Evolutionary conservation across 2,329 filamentous ascomycete genomes (phyloP).

Genomic region (Myriosclerotinia scirpicola): DNA sequence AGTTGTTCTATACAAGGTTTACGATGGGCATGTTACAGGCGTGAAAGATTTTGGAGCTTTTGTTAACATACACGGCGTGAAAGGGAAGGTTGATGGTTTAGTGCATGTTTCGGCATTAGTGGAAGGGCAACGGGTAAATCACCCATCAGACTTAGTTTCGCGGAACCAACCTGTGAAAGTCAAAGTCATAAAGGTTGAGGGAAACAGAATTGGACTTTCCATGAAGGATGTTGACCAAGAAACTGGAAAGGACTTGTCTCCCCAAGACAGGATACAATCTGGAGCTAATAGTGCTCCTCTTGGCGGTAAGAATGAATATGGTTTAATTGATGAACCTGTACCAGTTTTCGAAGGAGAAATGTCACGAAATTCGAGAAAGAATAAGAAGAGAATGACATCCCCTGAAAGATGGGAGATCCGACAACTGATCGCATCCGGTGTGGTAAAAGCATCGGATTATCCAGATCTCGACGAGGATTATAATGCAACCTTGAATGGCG

Average conservation of each 20-base stretch:
- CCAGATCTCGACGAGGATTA: conserved; percentile 95
- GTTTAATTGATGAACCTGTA: conserved; percentile 50
- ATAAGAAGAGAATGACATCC: conserved; percentile 91
- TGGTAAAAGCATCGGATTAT: conserved; percentile 88
- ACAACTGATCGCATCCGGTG: conserved; percentile 92
- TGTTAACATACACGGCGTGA: conserved; percentile 84
- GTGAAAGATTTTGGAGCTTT: conserved; percentile 96
- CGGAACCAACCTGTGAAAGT: conserved; percentile 84
- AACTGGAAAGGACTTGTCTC: conserved; percentile 79
- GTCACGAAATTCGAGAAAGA: conserved; percentile 53
- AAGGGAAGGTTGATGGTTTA: conserved; percentile 85
- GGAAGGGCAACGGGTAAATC: conserved; percentile 81
- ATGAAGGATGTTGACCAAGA: conserved; percentile 98
- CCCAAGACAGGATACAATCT: conserved; percentile 75
- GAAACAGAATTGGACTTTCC: conserved; percentile 77
- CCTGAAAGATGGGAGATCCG: conserved; percentile 97
- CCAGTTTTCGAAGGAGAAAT: conserved; percentile 64
- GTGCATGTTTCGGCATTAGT: conserved; percentile 91
- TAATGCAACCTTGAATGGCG: conserved; percentile 80
- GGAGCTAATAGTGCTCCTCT: conserved; percentile 87
- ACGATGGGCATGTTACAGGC: conserved; percentile 85
- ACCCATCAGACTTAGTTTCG: conserved; percentile 83
- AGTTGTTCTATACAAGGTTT: conserved; percentile 82
- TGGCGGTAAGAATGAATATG: conserved; percentile 60
- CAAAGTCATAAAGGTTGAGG: conserved; percentile 86